phyloP scores from a whole-genome alignment of 805 yeast genomes.

The Saccharomycopsis fermentans region DNA sequence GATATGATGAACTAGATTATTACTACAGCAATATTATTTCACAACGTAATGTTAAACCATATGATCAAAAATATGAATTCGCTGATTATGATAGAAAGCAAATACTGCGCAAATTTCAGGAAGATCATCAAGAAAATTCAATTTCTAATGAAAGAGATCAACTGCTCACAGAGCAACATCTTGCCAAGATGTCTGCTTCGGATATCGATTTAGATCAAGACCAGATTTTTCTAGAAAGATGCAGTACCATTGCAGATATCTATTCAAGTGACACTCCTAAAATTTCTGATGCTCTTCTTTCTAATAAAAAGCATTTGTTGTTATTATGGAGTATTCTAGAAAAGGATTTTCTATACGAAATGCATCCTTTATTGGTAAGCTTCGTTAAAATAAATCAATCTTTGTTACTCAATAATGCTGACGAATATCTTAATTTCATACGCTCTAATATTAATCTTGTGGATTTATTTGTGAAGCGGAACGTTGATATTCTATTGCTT shows the following conservation, averaged over 20 bases:
- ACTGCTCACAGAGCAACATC: not conserved
- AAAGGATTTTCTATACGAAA: conserved; percentile 6
- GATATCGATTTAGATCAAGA: conserved; percentile 1
- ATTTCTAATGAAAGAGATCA: not conserved
- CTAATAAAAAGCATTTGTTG: conserved; percentile 3
- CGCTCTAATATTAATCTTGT: conserved; percentile 41
- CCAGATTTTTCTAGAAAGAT: conserved; percentile 4
- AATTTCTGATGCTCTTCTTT: conserved; percentile 11
- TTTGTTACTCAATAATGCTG: conserved; percentile 17
- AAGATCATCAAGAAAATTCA: not conserved
- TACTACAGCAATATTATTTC: conserved; percentile 10
- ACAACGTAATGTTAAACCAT: not conserved
- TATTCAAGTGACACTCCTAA: conserved; percentile 6
- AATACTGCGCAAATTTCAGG: conserved; percentile 4
- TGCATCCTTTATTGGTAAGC: conserved; percentile 11
- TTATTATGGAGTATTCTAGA: conserved; percentile 13
- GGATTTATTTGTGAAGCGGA: conserved; percentile 68
- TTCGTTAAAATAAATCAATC: conserved; percentile 17
- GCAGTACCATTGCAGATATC: conserved; percentile 15
- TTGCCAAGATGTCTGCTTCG: not conserved
- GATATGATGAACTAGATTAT: conserved; percentile 11
- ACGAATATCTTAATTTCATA: conserved; percentile 28
- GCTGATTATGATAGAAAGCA: conserved; percentile 11
- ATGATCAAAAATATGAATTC: conserved; percentile 1
- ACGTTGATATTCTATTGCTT: conserved; percentile 89